These are phyloP conservation scores for Entamoeba moshkovskii DNA, from an alignment of 208 protist genomes.

Conservation along the genomic window DNA sequence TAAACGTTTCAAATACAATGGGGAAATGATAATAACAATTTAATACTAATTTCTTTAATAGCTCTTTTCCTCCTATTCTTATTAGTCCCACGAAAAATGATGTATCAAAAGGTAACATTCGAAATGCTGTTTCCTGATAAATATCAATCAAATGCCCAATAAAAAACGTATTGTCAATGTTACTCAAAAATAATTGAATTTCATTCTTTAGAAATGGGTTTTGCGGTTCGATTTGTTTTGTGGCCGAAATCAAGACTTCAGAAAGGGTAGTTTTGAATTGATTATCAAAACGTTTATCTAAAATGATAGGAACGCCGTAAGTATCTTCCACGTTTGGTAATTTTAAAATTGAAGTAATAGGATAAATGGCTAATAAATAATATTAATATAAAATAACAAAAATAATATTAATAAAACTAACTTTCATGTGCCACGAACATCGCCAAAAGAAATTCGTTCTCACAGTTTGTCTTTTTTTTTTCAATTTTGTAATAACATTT, in stretches of 20 bases:
- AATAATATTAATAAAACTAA: no score
- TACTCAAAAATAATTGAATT: background rate
- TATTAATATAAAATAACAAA: no score
- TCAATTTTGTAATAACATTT: no score
- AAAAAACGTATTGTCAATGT: background rate
- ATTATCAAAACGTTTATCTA: background rate
- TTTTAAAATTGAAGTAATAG: background rate
- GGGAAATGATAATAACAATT: background rate
- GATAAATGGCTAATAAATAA: background rate
- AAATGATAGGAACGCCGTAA: background rate
- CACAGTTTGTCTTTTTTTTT: no score
- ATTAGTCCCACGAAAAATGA: background rate
- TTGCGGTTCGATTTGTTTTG: background rate
- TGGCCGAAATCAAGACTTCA: background rate
- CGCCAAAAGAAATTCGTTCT: no score
- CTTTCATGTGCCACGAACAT: no score
- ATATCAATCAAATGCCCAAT: background rate
- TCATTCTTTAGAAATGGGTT: background rate
- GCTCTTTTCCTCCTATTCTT: background rate
- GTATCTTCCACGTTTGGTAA: background rate
- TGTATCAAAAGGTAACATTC: background rate
- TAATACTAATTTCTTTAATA: background rate
- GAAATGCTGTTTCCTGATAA: background rate
- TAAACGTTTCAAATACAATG: background rate
- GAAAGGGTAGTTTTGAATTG: background rate